Percentiles rank a stretch among this genome's conserved stretches.
These are phyloP conservation scores for Actinomortierella wolfii DNA, from an alignment of 371 early-diverging fungal genomes.

Conservation along the genomic window DNA sequence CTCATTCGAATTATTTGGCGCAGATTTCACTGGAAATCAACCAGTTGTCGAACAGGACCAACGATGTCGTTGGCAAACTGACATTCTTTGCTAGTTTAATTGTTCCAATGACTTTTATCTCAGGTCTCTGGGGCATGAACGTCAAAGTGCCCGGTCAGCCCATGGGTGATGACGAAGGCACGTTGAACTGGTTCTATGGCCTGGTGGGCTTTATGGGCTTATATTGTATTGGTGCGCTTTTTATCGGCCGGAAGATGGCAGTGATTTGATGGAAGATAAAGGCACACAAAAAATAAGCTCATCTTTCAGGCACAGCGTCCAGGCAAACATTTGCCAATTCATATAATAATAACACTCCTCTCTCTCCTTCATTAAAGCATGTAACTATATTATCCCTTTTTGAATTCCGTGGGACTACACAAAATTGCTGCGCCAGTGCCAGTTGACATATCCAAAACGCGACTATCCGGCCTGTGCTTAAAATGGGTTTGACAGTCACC, in stretches of 20 bases:
- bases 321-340: no score
- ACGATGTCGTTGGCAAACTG: constrained; percentile 87
- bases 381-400: no score
- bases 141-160: constrained; percentile 36
- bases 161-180: constrained; percentile 8
- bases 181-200: constrained; percentile 29
- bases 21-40: constrained; percentile 97
- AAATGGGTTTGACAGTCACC: no score
- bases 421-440: no score
- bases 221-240: constrained; percentile 23
- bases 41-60: constrained; percentile 89
- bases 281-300: no score
- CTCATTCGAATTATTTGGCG: constrained; percentile 95
- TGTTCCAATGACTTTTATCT: constrained; percentile 93
- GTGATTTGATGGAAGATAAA: no score
- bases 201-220: constrained; percentile 18
- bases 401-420: no score
- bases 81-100: constrained; percentile 93
- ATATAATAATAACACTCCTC: no score
- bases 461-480: no score
- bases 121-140: constrained; percentile 64
- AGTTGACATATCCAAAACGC: no score
- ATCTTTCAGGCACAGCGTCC: no score
- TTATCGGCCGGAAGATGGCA: constrained; percentile 9
- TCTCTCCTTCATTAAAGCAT: no score